phyloP scores from a whole-genome alignment of 2,329 filamentous ascomycete genomes.

The Beauveria sp. region DNA sequence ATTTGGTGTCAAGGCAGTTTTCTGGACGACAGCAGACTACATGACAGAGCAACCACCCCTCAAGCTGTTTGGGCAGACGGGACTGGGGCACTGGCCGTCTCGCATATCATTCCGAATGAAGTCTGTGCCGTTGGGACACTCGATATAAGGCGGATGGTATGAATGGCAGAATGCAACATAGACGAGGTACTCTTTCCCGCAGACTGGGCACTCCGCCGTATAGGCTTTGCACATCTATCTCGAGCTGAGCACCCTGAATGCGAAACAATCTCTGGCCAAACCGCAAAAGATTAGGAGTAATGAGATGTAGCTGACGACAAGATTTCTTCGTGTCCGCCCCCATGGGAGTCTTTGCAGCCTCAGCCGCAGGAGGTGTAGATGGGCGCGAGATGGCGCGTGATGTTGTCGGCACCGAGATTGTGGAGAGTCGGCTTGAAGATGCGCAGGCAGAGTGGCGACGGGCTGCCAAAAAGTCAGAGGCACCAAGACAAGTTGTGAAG shows the following conservation, averaged over 20 bases:
- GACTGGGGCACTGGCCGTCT: conserved; percentile 49
- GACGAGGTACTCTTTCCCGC: conserved; percentile 51
- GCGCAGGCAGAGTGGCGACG: neutral
- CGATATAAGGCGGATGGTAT: conserved; percentile 40
- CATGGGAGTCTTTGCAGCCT: conserved; percentile 1
- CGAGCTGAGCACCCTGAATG: neutral
- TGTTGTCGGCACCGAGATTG: neutral
- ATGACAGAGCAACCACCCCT: conserved; percentile 49
- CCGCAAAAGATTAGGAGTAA: neutral
- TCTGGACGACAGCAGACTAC: conserved; percentile 26
- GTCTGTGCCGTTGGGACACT: conserved; percentile 38
- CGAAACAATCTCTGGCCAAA: neutral
- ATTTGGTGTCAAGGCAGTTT: conserved; percentile 15
- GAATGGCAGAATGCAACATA: conserved; percentile 49
- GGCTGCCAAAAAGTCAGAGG: neutral
- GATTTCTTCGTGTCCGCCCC: neutral
- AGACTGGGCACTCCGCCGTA: conserved; percentile 49
- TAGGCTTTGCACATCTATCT: conserved; percentile 54
- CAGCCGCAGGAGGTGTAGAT: neutral
- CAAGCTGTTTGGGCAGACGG: conserved; percentile 50
- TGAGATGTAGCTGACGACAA: conserved; percentile 2
- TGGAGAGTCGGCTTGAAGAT: neutral
- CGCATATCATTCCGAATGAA: conserved; percentile 38
- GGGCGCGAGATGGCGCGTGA: neutral
- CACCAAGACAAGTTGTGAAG: neutral